Evolutionary conservation across 2,329 filamentous ascomycete species (phyloP), one percentile per base, ranked within the genome.

Genomic region (Zymoseptoria brevis): DNA sequence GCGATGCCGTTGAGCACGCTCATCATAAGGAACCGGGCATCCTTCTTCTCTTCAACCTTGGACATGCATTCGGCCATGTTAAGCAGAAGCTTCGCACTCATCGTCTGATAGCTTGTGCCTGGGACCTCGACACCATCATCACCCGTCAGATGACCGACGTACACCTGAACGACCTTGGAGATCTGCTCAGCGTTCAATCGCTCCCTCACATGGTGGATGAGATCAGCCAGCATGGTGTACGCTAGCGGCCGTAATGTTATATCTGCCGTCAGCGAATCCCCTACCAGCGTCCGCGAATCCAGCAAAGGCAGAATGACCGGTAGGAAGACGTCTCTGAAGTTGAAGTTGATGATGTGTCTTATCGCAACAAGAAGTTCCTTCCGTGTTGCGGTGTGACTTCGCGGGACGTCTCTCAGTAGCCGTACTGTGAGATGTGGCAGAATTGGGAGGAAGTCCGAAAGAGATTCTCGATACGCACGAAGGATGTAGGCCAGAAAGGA

Each of bases 51-150:
- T 19, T 88, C 87, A 67, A 99, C 83, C 73, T 93, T 96, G 1
- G 92, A 90, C 70, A 99, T 99, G 72, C 90, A 96, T 69, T 99
- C 95, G 0, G 93, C 94, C 90, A 99, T 95, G 73, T 99, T 99
- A 11, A 99, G 80, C 0, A 99, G 79, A 2, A 99, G 80, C 74
- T 97, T 99, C 0, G 94, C 95, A 68, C 94, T 97, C 94, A 99
- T 99, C 0, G 94, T 99, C 74, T 99, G 95, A 71, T 99, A 99
- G 74, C 93, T 99, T 0, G 95, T 97, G 8, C 95, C 95, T 0
- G 94, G 95, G 6, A 72, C 66, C 48, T 71, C 69, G 8, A 71
- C 66, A 19, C 69, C 68, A 63, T 96, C 96, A 64, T 90, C 90
- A 73, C 97, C 94, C 70, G 96, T 91, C 21, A 99, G 79, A 69